Base-by-base conservation (phyloP, 1,139 yeast genomes). In the Yamadazyma atlantica region DNA sequence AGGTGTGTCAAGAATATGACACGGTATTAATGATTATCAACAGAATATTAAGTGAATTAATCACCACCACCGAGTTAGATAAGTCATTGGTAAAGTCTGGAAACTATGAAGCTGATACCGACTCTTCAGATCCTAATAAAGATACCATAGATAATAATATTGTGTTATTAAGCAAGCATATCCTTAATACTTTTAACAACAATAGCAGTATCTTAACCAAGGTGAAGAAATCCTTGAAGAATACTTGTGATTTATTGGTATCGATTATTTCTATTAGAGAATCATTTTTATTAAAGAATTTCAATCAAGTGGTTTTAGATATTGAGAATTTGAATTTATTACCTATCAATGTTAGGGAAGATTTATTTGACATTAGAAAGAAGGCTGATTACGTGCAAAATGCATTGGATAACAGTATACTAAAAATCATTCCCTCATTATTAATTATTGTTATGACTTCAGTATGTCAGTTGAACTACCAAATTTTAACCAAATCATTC, bases 1-100 rank as follows among this genome's bases (percentile, higher is more conserved):
- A 90, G 64, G 74, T 90, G 45, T 80, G 96, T 38, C 94, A 87
- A 61, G 96, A 90, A 53, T 85, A 84, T 58, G 86, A 86, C 55
- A 82, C 87, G 21, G 97, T 88, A n/a, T 77, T 90, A 11, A 61
- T 75, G 1, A 75, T 88, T 43, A 78, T 90, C 44, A 90, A 88
- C 63, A 78, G 80, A 53, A 65, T 88, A 23, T 68, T 92, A 36
- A 89, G 97, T 30, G 96, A 90, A 54, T 73, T 84, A 17, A 69
- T 92, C 37, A 74, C 88, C 29, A 75, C 85, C 34, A 78, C 85
- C 2, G 95, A 86, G 47, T 69, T 88, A 46, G 85, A 81, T 45
- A 77, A 78, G 51, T 78, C 88, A 6, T 69, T 85, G 33, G 54
- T 58, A 44, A 57, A 53, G 45, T 58, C 53, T 32, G 73, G 69